Base-by-base conservation (phyloP, 1,284 basidiomycete species). In the Volvariella surrecta region DNA sequence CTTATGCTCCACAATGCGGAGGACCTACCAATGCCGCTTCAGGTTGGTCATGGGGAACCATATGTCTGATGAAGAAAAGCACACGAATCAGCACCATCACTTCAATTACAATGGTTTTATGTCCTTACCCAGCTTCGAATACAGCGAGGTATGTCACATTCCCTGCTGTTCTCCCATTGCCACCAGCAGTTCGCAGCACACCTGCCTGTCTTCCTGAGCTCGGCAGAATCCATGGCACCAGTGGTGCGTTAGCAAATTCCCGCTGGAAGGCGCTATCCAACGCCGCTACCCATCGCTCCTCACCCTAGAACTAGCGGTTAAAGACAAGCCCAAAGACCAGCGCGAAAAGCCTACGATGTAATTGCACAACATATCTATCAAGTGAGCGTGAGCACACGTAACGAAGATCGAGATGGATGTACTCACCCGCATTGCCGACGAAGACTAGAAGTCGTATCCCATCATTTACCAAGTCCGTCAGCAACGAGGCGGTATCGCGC, bases 31-130 rank as follows among this genome's bases (percentile, higher is more conserved):
- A 61, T 32, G 84, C 74, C 22, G 72, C 82, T 47, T 76, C 77
- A 0, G 83, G 81, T 54, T 86, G 82, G 58, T 90, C 84, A 51
- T 71, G 75, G 1, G 85, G 83, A 4, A 81, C 82, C 82, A 84
- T 83, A 52, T 84, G 81, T 15, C 81, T 82, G 30, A 15, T 31
- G 39, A 46, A 45, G 11, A 11, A 6, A 6, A 28, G 53, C 17
- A 16, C 16, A 37, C 18, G 38, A 32, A 20, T n/a, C n/a, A n/a
- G 30, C 21, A 24, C 9, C 21, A 7, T 8, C 22, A n/a, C 16
- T 9, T 20, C 21, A 21, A 31, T 18, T 31, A 24, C 22, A 21
- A 17, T 4, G 60, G 24, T 11, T 6, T 11, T 28, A 6, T 6
- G 24, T 28, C 24, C 74, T 49, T 40, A 78, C 76, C 82, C 82